Evolutionary conservation across 2,329 filamentous ascomycete species (phyloP), one percentile per base, ranked within the genome.

Genomic region (Geosmithia morbida): DNA sequence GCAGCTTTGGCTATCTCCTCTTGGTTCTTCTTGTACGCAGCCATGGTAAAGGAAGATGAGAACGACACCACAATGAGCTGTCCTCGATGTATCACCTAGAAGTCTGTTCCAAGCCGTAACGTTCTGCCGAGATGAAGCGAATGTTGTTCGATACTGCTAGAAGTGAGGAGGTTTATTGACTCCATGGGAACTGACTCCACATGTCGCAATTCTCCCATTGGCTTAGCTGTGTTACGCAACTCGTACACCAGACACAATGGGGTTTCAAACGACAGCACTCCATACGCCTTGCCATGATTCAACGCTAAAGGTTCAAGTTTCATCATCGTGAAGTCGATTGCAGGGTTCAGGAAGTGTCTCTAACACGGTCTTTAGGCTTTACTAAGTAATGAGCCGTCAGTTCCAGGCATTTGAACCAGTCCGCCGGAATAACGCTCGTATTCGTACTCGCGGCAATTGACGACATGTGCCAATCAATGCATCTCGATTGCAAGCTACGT

Each of bases 1-100:
- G 64, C 70, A 16, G 74, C 72, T 22, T 63, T 59, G 44, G 62
- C 66, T 39, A 77, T 64, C 43, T 63, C 61, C 26, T 60, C 59
- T 1, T 56, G 49, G 48, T 74, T 63, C 50, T 72, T 73, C 30
- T 55, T 51, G 2, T 48, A 51, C 7, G 43, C 43, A 17, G 43
- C 22, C 43, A 45, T 45, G 20, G 41, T 11, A 11, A 11, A 7
- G 33, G 11, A 16, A 16, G 33, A 37, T 37, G 8, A 26, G 4
- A 26, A 26, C 22, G 22, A 5, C 4, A 26, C 22, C 22, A 26
- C 4, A 26, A 8, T 37, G 11, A 30, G 6, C 6, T 30, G 11
- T 30, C 13, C 33, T 37, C 33, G 33, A 37, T 13, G 13, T 37
- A 26, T 26, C 4, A 26, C 8, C 22, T 8, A 4, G 8, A 8